phyloP scores from a whole-genome alignment of 1,284 basidiomycete species.

The Cerrena zonata region DNA sequence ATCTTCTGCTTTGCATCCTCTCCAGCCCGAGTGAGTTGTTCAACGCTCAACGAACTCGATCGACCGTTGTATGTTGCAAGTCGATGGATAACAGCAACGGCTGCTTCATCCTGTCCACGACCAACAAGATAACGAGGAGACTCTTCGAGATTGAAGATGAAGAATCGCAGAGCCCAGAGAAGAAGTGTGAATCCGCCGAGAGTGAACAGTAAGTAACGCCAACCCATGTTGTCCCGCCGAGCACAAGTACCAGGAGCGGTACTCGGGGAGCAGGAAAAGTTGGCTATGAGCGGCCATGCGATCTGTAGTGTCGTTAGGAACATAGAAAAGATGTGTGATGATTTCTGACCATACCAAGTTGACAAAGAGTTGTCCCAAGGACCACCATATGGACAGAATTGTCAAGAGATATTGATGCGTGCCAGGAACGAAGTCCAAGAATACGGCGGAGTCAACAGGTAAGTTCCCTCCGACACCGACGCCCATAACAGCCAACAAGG shows the following conservation, averaged over 20 bases:
- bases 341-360: conserved; percentile 45
- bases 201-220: conserved; percentile 51
- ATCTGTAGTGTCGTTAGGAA: conserved; percentile 25
- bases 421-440: conserved; percentile 64
- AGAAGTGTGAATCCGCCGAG: conserved; percentile 46
- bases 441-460: conserved; percentile 62
- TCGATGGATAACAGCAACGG: conserved; percentile 51
- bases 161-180: conserved; percentile 53
- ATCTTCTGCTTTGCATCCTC: conserved; percentile 17
- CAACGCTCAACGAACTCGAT: conserved; percentile 33
- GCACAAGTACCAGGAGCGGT: conserved; percentile 27
- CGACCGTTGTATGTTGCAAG: conserved; percentile 58
- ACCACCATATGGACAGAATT: conserved; percentile 68
- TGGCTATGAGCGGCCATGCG: conserved; percentile 47
- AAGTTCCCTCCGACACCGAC: conserved; percentile 51
- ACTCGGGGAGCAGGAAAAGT: conserved; percentile 39
- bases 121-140: conserved; percentile 61
- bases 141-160: conserved; percentile 56
- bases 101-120: conserved; percentile 57
- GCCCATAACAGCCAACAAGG: conserved; percentile 40
- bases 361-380: conserved; percentile 57
- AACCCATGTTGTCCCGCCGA: conserved; percentile 47
- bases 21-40: conserved; percentile 33
- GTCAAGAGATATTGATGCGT: conserved; percentile 67
- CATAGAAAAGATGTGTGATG: conserved; percentile 14